A percentile compares a stretch with the other conserved stretches of the same genome.
Evolutionary conservation across 345 rosid species (phyloP).

Genomic region (Tarenaya hassleriana): DNA sequence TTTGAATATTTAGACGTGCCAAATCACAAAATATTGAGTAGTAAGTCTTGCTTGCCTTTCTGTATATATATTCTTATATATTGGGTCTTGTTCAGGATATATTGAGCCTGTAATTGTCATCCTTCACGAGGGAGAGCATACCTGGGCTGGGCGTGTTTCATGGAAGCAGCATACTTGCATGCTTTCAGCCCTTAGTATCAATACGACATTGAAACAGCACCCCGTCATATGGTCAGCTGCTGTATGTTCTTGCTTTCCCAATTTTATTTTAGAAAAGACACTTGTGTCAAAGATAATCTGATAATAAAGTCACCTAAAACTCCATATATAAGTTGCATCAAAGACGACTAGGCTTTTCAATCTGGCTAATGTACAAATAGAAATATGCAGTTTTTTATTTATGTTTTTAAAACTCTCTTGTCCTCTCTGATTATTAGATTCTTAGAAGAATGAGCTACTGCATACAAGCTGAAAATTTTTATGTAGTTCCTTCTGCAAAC

Average conservation of each 20-base stretch:
- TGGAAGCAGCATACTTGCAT: constrained; percentile 97
- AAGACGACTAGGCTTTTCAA: constrained; percentile 18
- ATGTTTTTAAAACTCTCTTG: neutral
- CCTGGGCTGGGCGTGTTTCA: constrained; percentile 88
- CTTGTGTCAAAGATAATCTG: constrained; percentile 13
- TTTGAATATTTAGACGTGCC: constrained; percentile 12
- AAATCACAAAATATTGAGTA: constrained; percentile 8
- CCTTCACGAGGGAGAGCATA: constrained; percentile 91
- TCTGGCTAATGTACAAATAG: constrained; percentile 8
- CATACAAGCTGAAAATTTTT: neutral
- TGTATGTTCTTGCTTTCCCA: constrained; percentile 50
- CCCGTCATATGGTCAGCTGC: constrained; percentile 94
- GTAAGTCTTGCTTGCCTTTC: constrained; percentile 17
- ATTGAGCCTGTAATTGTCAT: constrained; percentile 95
- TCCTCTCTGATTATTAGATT: neutral
- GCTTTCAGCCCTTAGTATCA: constrained; percentile 95
- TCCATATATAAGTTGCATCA: constrained; percentile 9
- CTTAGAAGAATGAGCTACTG: neutral
- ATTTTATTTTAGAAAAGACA: neutral
- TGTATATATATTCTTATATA: constrained; percentile 21
- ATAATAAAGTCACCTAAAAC: constrained; percentile 8
- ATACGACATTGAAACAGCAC: constrained; percentile 86
- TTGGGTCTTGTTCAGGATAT: constrained; percentile 53
- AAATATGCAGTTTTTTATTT: constrained; percentile 1
- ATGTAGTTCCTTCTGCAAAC: constrained; percentile 4